Percentiles rank a stretch among this genome's conserved stretches.
phyloP scores from a whole-genome alignment of 352 stramenopile genomes.

The Globisporangium okanoganense region DNA sequence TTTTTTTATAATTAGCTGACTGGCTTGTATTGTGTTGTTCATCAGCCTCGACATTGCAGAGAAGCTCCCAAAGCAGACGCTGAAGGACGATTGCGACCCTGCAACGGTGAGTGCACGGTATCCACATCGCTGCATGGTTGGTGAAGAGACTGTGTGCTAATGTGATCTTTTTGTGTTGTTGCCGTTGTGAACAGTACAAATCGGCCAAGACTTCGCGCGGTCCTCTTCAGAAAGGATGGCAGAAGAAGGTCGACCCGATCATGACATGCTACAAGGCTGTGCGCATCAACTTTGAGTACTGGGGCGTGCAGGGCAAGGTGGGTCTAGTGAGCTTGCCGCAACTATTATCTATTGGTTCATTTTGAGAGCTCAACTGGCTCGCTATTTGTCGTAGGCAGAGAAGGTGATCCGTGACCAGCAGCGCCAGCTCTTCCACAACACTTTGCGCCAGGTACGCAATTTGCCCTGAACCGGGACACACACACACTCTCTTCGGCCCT shows the following conservation, averaged over 20 bases:
- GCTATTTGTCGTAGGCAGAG: slow-evolving; percentile 35
- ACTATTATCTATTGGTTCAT: neutral
- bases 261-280: slow-evolving; percentile 89
- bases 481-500: no score
- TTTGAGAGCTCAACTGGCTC: neutral
- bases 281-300: slow-evolving; percentile 88
- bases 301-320: slow-evolving; percentile 77
- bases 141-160: no score
- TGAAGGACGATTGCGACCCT: slow-evolving; percentile 69
- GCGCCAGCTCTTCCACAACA: slow-evolving; percentile 78
- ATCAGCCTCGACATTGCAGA: slow-evolving; percentile 71
- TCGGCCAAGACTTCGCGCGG: slow-evolving; percentile 71
- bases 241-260: slow-evolving; percentile 61
- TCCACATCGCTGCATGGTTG: neutral
- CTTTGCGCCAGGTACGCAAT: slow-evolving; percentile 34
- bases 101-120: slow-evolving; percentile 31
- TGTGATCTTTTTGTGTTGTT: neutral
- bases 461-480: no score
- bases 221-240: slow-evolving; percentile 61
- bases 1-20: neutral
- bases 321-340: neutral
- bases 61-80: slow-evolving; percentile 67
- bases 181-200: slow-evolving; percentile 47
- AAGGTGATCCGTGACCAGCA: slow-evolving; percentile 83
- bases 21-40: neutral